A percentile compares a stretch with the other conserved stretches of the same genome.
These are phyloP conservation scores for Aechmea fasciata DNA, from an alignment of 176 grass and related monocot species.

Conservation along the genomic window DNA sequence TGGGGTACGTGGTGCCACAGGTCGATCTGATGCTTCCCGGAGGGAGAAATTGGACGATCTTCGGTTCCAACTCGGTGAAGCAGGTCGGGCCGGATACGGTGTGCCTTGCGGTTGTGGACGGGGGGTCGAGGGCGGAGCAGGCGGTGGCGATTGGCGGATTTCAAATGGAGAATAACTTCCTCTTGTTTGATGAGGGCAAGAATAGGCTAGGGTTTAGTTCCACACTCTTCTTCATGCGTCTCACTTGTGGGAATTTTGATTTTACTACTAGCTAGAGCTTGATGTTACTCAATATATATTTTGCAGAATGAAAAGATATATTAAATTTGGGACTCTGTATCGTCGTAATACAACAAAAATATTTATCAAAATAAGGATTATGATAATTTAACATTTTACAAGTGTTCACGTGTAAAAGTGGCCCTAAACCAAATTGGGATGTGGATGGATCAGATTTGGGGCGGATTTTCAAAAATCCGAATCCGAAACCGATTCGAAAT, in stretches of 20 bases:
- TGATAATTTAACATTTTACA: too few species aligned
- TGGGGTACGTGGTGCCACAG: constrained; percentile 40
- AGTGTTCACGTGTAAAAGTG: too few species aligned
- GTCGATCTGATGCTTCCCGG: constrained; percentile 30
- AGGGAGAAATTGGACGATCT: constrained; percentile 41
- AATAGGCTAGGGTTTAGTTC: constrained; percentile 21
- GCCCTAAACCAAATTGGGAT: too few species aligned
- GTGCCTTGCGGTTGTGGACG: constrained; percentile 31
- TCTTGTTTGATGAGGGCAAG: constrained; percentile 43
- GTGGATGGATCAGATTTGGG: too few species aligned
- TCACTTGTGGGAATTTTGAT: constrained; percentile 43
- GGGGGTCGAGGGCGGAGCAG: constrained; percentile 1
- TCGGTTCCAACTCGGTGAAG: constrained; percentile 39
- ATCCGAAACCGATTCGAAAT: too few species aligned
- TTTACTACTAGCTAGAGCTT: constrained; percentile 21
- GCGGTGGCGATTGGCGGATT: constrained; percentile 40
- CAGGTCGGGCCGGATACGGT: constrained; percentile 20
- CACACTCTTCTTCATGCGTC: constrained; percentile 14
- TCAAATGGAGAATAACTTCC: constrained; percentile 61
- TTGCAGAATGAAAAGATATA: too few species aligned
- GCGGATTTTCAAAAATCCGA: too few species aligned
- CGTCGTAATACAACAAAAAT: too few species aligned
- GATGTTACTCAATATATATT: not conserved
- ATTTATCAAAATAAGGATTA: too few species aligned
- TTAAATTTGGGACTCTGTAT: too few species aligned